Conservation (phyloP, 805 yeast species). For the Wickerhamiella sergipiensis region DNA sequence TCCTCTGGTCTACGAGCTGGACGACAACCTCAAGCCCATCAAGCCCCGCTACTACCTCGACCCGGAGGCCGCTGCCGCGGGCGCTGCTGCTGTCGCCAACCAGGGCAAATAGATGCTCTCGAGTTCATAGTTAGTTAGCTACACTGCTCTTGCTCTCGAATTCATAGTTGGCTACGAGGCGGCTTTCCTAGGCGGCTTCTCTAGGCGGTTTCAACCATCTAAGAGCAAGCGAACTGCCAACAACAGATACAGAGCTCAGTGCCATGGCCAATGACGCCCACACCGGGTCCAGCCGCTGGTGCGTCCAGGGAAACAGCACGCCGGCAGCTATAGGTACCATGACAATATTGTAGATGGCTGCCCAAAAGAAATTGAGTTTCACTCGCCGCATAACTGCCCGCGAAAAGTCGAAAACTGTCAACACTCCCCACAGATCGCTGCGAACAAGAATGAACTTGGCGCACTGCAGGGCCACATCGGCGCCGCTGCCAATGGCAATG, state of each 20-base stretch:
- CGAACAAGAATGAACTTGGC: constrained; percentile 56
- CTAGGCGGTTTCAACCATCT: constrained; percentile 34
- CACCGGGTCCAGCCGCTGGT: constrained; percentile 64
- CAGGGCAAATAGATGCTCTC: constrained; percentile 44
- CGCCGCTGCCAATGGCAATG: constrained; percentile 60
- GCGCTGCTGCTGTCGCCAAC: constrained; percentile 98
- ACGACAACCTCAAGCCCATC: constrained; percentile 70
- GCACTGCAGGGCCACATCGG: constrained; percentile 61
- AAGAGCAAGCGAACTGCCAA: constrained; percentile 59
- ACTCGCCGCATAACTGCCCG: constrained; percentile 57
- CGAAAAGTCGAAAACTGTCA: constrained; percentile 53
- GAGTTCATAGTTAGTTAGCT: background rate
- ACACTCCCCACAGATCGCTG: constrained; percentile 36
- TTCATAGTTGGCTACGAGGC: no score
- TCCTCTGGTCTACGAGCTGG: constrained; percentile 93
- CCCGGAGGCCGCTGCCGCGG: constrained; percentile 99
- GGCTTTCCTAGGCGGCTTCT: no score
- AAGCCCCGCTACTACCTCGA: constrained; percentile 94
- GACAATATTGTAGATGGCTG: constrained; percentile 63
- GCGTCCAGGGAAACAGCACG: constrained; percentile 61
- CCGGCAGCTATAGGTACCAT: constrained; percentile 96
- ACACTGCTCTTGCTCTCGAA: no score
- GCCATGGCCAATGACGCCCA: constrained; percentile 92
- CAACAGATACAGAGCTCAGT: constrained; percentile 79
- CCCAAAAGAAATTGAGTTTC: constrained; percentile 75